Percentiles rank a stretch among this genome's conserved stretches.
Evolutionary conservation across 202 grass and related monocot species (phyloP).

Genomic region (Schoenoplectus triqueter): DNA sequence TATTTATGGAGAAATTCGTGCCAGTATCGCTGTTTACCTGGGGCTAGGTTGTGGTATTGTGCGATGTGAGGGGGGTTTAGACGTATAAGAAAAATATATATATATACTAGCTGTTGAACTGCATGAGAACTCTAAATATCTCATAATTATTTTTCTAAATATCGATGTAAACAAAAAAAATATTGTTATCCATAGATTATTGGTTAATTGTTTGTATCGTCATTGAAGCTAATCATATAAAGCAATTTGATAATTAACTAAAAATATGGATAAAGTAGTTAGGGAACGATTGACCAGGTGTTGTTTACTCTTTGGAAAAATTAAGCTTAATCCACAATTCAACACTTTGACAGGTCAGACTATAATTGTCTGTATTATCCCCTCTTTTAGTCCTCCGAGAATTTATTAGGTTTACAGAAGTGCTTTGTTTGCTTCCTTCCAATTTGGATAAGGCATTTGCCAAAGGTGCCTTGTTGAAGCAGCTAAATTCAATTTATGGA

Average conservation of each 20-base stretch:
- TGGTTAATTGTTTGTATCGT: too few relatives aligned
- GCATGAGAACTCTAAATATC: neutral
- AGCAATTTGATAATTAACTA: neutral
- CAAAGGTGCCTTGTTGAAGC: too few relatives aligned
- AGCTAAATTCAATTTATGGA: too few relatives aligned
- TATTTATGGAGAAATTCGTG: neutral
- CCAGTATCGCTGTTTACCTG: neutral
- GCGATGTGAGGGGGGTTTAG: neutral
- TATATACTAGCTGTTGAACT: too few relatives aligned
- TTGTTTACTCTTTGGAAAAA: neutral
- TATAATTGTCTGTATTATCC: too few relatives aligned
- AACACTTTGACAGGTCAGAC: too few relatives aligned
- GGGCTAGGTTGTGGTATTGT: neutral
- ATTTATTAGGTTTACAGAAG: too few relatives aligned
- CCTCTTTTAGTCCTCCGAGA: too few relatives aligned
- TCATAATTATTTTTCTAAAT: neutral
- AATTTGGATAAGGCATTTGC: too few relatives aligned
- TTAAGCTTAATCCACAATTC: neutral
- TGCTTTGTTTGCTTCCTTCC: too few relatives aligned
- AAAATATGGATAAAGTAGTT: neutral
- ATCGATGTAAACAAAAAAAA: neutral
- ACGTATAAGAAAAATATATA: too few relatives aligned
- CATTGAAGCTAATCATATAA: neutral
- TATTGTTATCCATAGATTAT: too few relatives aligned
- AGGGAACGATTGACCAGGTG: neutral